phyloP scores from a whole-genome alignment of 352 stramenopile species.

The Phytophthora idaei region DNA sequence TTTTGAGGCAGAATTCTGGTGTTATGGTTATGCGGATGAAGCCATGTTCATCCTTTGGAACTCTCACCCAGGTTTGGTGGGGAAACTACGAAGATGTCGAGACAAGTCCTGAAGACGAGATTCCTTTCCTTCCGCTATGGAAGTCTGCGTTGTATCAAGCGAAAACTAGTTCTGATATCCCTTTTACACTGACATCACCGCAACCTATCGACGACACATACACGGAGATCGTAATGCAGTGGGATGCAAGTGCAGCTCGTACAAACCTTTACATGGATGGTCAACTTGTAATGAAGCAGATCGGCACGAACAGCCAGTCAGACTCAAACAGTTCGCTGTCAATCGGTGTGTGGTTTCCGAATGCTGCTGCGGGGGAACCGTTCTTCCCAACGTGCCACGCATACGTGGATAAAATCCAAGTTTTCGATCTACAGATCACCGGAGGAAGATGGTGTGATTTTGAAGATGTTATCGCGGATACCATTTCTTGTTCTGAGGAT shows the following conservation, averaged over 20 bases:
- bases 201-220: constrained; percentile 21
- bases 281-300: constrained; percentile 51
- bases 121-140: constrained; percentile 66
- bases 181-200: constrained; percentile 29
- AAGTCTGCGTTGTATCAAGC: constrained; percentile 62
- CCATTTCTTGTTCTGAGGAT: constrained; percentile 42
- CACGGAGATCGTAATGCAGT: constrained; percentile 67
- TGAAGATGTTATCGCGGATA: constrained; percentile 30
- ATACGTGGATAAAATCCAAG: constrained; percentile 51
- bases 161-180: constrained; percentile 42
- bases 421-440: constrained; percentile 65
- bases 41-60: constrained; percentile 58
- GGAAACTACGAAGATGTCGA: constrained; percentile 41
- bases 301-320: neutral
- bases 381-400: constrained; percentile 58
- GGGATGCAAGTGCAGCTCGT: constrained; percentile 55
- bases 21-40: constrained; percentile 57
- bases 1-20: constrained; percentile 47
- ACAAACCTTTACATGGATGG: constrained; percentile 73
- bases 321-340: constrained; percentile 35
- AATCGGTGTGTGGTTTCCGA: constrained; percentile 74
- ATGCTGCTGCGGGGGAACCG: constrained; percentile 61
- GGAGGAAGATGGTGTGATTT: constrained; percentile 71
- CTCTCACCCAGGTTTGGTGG: constrained; percentile 71
- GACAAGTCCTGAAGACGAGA: constrained; percentile 17